Evolutionary conservation across 441 rosid species (phyloP), one percentile per base, ranked within the genome.

Genomic region (Raphanus hybrid): DNA sequence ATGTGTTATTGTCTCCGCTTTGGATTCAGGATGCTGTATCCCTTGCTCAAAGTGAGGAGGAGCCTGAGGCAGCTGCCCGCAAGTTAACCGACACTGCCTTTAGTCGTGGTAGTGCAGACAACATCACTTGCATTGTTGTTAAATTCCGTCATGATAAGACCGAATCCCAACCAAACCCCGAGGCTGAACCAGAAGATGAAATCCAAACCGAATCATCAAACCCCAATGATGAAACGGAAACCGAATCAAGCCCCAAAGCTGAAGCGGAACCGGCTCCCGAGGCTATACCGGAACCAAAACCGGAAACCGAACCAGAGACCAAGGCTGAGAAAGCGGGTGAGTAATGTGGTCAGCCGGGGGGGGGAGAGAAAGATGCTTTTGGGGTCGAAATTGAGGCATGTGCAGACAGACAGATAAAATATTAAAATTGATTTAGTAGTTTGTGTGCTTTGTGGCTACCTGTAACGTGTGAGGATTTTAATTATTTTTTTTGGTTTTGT

Each of bases 51-150:
- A 74, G 80, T 23, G 98, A 89, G 78, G 89, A 84, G 77, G 93
- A 91, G 70, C 97, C 99, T 0, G 92, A 90, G 79, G 86, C 80
- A 64, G 98, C 98, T 10, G 97, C 98, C 7, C 87, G 86, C 70
- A 96, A 93, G 84, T 79, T 96, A 81, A 90, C 92, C 0, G 98
- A 93, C 80, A 87, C 90, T 12, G 98, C 98, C n/a, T 91, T 91
- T 50, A 80, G 85, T 1, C 89, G 91, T 5, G 97, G 98, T 71
- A 96, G 99, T 64, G 97, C 96, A 1, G 98, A 93, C 84, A 96
- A 93, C 83, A 93, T 96, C 83, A 93, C 99, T 0, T 96, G 98
- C 85, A 90, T 96, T 29, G 98, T 96, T 73, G 99, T 90, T 81
- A 90, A 76, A 83, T 91, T 96, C 83, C 86, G 74, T 84, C 96